Evolutionary conservation across 768 basidiomycete genomes (phyloP), one percentile per base, ranked within the genome.

Genomic region (Tylopilus sp.): DNA sequence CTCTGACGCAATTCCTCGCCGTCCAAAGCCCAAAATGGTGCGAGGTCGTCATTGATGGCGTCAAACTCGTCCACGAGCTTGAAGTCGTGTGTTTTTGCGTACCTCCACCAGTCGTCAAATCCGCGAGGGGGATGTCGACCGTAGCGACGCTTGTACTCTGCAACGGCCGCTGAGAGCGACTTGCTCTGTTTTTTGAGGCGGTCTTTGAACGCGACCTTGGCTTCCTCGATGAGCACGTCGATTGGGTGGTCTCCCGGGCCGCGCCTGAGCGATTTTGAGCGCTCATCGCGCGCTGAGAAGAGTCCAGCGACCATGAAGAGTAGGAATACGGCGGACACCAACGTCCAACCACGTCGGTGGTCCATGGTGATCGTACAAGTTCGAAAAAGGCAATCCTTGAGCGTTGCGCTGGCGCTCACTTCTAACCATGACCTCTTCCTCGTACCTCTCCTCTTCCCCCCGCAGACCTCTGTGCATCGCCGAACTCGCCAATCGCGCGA

Each of bases 11-110:
- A 60, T 64, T 95, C 91, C 48, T 75, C 78, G 0, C 88, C 86
- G 9, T 78, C 74, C 31, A 97, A 63, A 6, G 76, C 67, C 85
- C 88, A 92, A 68, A 94, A 98, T 1, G 95, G 93, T 17, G 77
- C 81, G 42, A 99, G 70, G 65, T 98, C 95, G 48, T 78, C 75
- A 30, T 79, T 62, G 13, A 95, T 76, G 6, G 79, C 77, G 52
- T 91, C 91, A 62, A 92, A 98, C 65, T 98, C 95, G 67, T 98
- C 95, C 3, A 89, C 75, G 71, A 98, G 81, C 60, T 83, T 80
- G 42, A 90, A 85, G 9, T 79, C 70, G 67, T 91, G 79, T 51
- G 81, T 74, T 66, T 78, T 72, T 17, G 86, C 88, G 68, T 92
- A 98, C 40, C 69, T 64, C 81, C 85, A 95, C 95, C 95, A 98